Base-by-base conservation (phyloP, 2,329 filamentous ascomycete species). In the Hypoxylon rubiginosum region DNA sequence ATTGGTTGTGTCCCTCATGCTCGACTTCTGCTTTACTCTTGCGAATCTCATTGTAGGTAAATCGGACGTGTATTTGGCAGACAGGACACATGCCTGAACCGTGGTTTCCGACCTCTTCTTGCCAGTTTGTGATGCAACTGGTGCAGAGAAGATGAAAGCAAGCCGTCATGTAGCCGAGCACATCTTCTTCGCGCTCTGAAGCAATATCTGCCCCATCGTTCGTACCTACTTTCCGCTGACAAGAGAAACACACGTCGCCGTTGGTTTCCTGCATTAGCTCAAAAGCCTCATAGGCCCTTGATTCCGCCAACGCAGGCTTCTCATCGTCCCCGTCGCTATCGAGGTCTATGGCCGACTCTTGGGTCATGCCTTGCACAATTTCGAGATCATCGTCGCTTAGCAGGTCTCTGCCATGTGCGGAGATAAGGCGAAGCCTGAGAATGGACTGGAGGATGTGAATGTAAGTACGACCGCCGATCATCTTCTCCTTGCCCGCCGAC, bases 371-470 rank as follows among this genome's bases (percentile, higher is more conserved):
- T 75, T 94, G 91, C 54, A 95, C 88, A 3, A 91, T 84, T 70
- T 91, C 89, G 49, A 97, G 82, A 73, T 98, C 95, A 19, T 95
- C 91, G 36, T 94, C 89, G 61, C 90, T 92, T 2, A 99, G 85
- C 7, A 99, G 86, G 65, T 98, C 95, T 69, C 91, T 92, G n/a
- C 96, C 96, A 76, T 97, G 95, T 0, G 94, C 96, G 75, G 94
- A 97, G 55, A 98, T 91, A 43, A 97, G 85, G 9, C 96, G 92
- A 17, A 99, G 87, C 30, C 95, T 91, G 70, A 97, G 86, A 74
- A 99, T 97, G 4, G 93, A 92, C 70, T 96, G 94, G 66, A 99
- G 81, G 50, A 99, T 96, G 72, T 97, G 93, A 50, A 96, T 94
- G 75, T 97, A 97, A n/a, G 92, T 91, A 71, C 91, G 93, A 45